Percentiles rank a stretch among this genome's conserved stretches.
Evolutionary conservation across 2,329 filamentous ascomycete species (phyloP).

Genomic region (Claviceps africana): DNA sequence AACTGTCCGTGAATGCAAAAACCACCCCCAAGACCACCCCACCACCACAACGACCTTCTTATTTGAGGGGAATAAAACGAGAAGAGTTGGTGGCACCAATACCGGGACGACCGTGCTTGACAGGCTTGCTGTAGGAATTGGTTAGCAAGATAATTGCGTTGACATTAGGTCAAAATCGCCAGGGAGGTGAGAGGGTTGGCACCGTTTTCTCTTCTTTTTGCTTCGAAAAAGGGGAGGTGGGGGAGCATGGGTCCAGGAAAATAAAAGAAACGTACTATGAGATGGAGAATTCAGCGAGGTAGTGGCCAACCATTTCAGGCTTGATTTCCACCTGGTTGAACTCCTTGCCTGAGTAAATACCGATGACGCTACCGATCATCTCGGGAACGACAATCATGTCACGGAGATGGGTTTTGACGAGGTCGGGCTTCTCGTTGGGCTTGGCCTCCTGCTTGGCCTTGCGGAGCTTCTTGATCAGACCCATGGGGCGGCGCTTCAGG

Average conservation of each 20-base stretch:
- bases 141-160: constrained; percentile 38
- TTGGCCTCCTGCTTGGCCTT: constrained; percentile 98
- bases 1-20: constrained; percentile 44
- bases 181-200: too few relatives aligned
- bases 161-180: too few relatives aligned
- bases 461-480: constrained; percentile 99
- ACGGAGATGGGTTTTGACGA: constrained; percentile 98
- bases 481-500: constrained; percentile 99
- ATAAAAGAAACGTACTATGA: constrained; percentile 65
- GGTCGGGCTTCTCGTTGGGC: constrained; percentile 99
- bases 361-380: constrained; percentile 98
- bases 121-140: constrained; percentile 63
- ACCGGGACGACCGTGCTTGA: constrained; percentile 99
- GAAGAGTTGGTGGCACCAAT: constrained; percentile 99
- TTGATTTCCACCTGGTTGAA: constrained; percentile 99
- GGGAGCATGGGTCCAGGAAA: not conserved
- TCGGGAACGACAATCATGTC: constrained; percentile 99
- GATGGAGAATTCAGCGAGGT: constrained; percentile 98
- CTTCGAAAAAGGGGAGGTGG: not conserved
- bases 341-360: constrained; percentile 99
- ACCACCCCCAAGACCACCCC: constrained; percentile 28
- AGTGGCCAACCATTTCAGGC: constrained; percentile 99
- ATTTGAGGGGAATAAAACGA: constrained; percentile 99
- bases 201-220: not conserved
- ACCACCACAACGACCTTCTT: constrained; percentile 43